Percentiles rank a stretch among this genome's conserved stretches.
Conservation (phyloP, 1,139 yeast genomes). For the Blastobotrys ciferrii region DNA sequence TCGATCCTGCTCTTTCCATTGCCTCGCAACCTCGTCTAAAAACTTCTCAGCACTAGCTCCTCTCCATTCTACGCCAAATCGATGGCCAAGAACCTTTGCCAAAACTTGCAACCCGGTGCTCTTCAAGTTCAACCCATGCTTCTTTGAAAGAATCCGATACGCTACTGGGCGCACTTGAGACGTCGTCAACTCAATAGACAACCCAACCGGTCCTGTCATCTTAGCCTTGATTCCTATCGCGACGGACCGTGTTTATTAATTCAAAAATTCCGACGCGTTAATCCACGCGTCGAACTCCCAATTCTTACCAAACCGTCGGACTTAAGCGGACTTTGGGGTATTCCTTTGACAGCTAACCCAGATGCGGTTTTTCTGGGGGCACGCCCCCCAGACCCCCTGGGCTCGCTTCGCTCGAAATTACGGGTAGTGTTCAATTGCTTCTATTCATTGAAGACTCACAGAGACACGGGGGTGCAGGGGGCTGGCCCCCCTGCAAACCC, state of each 20-base stretch:
- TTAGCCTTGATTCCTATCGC: too few species aligned
- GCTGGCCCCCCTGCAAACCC: too few species aligned
- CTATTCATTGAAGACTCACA: too few species aligned
- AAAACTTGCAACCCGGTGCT: constrained; percentile 75
- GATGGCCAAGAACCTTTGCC: constrained; percentile 69
- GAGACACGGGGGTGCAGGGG: too few species aligned
- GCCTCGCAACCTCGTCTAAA: constrained; percentile 72
- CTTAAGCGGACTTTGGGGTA: background rate
- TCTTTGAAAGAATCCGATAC: constrained; percentile 82
- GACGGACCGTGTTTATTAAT: too few species aligned
- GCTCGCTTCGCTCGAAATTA: too few species aligned
- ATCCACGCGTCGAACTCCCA: background rate
- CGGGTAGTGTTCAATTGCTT: too few species aligned
- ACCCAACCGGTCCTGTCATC: constrained; percentile 2
- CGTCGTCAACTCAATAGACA: constrained; percentile 66
- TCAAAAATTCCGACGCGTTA: too few species aligned
- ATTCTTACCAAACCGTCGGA: background rate
- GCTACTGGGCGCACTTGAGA: constrained; percentile 88
- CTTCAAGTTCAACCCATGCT: constrained; percentile 86
- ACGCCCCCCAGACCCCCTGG: too few species aligned
- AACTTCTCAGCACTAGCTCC: constrained; percentile 63
- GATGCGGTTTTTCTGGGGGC: too few species aligned
- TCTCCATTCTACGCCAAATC: constrained; percentile 87
- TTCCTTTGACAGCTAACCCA: too few species aligned
- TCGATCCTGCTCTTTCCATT: constrained; percentile 87